Conservation (phyloP, 768 basidiomycete species). For the Cytidiella melzeri region DNA sequence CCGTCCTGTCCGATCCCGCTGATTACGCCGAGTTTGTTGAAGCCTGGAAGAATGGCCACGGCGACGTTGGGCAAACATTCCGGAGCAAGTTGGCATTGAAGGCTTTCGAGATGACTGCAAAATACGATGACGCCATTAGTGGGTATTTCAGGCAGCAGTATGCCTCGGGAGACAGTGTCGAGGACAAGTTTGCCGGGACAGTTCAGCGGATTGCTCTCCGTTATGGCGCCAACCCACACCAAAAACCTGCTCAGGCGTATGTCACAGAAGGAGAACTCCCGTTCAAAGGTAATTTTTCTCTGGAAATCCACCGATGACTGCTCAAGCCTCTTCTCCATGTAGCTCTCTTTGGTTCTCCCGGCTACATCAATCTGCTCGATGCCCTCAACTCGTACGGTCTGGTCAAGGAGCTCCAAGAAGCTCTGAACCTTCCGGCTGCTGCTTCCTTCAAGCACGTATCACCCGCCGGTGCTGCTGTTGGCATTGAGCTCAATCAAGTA, state of each 20-base stretch:
- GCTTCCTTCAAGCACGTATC: constrained; percentile 99
- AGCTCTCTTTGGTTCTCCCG: constrained; percentile 92
- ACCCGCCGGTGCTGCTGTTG: constrained; percentile 94
- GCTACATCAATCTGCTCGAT: constrained; percentile 97
- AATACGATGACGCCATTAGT: constrained; percentile 92
- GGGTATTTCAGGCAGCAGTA: constrained; percentile 97
- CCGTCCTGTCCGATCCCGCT: constrained; percentile 79
- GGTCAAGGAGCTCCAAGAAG: constrained; percentile 88
- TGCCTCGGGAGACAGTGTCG: constrained; percentile 67
- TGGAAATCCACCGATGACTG: neutral
- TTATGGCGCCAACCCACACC: constrained; percentile 98
- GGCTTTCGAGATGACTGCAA: constrained; percentile 95
- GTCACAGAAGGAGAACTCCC: constrained; percentile 85
- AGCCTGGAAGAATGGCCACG: constrained; percentile 70
- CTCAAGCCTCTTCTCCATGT: neutral
- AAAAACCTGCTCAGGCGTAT: constrained; percentile 96
- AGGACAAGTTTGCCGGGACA: constrained; percentile 55
- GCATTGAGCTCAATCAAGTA: constrained; percentile 69
- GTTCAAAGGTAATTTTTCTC: constrained; percentile 67
- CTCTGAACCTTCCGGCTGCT: constrained; percentile 85
- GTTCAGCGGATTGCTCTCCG: constrained; percentile 83
- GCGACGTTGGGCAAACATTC: constrained; percentile 64
- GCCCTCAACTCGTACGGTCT: constrained; percentile 96
- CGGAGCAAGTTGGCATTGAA: constrained; percentile 84
- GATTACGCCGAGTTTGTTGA: constrained; percentile 83